These are phyloP conservation scores for Plenodomus tracheiphilus DNA, from an alignment of 2,329 filamentous ascomycete genomes.

Conservation along the genomic window DNA sequence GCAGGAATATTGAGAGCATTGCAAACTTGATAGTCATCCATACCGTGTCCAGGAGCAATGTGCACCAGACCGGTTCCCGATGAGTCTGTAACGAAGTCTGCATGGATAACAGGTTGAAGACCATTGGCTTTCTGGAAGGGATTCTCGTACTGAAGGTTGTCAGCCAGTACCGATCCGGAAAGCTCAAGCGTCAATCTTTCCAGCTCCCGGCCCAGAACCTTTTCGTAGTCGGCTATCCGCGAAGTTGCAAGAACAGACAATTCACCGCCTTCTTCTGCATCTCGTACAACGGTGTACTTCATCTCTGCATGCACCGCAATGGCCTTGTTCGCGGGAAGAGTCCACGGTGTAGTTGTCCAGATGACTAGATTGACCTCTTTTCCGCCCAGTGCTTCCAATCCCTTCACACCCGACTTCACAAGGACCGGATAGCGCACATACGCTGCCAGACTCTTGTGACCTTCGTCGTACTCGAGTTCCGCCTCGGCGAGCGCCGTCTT, in stretches of 20 bases:
- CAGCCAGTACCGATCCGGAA: constrained; percentile 67
- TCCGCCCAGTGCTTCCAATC: constrained; percentile 30
- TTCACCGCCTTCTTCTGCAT: constrained; percentile 47
- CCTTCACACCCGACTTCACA: constrained; percentile 7
- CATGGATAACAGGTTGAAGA: constrained; percentile 74
- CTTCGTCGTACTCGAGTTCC: constrained; percentile 80
- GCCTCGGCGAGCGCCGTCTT: constrained; percentile 80
- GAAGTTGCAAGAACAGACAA: constrained; percentile 72
- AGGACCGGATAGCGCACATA: constrained; percentile 77
- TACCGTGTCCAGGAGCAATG: constrained; percentile 89
- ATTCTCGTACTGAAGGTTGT: constrained; percentile 68
- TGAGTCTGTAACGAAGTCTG: constrained; percentile 83
- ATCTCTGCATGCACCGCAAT: constrained; percentile 80
- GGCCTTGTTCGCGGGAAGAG: constrained; percentile 86
- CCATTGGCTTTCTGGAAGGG: constrained; percentile 65
- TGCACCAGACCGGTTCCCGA: constrained; percentile 98
- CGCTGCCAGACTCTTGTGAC: constrained; percentile 72
- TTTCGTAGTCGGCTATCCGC: constrained; percentile 61
- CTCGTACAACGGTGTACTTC: constrained; percentile 69
- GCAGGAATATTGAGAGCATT: constrained; percentile 68
- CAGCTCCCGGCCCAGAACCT: constrained; percentile 39
- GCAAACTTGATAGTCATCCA: constrained; percentile 92
- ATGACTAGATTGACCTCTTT: constrained; percentile 73
- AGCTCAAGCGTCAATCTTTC: constrained; percentile 36
- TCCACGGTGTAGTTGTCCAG: constrained; percentile 99